phyloP scores from a whole-genome alignment of 2,329 filamentous ascomycete genomes.

The Mollisiaceae sp. region DNA sequence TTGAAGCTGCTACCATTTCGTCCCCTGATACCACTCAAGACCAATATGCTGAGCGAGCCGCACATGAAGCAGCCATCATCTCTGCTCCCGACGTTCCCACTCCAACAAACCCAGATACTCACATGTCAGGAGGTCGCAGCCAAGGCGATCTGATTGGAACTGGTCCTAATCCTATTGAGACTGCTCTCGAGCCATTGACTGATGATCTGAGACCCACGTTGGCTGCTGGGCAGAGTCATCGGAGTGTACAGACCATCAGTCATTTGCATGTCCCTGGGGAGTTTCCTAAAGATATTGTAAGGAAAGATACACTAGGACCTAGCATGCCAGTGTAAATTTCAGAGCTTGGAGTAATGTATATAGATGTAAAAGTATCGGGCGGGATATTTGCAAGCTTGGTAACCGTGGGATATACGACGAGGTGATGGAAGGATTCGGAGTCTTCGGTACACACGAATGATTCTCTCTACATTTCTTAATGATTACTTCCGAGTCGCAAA shows the following conservation, averaged over 20 bases:
- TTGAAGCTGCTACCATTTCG: constrained; percentile 24
- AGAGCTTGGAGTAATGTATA: neutral
- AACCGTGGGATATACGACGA: neutral
- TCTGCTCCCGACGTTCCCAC: constrained; percentile 25
- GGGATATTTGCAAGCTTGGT: neutral
- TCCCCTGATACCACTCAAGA: constrained; percentile 23
- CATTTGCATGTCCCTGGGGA: constrained; percentile 43
- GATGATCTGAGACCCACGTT: constrained; percentile 32
- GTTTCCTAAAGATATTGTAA: constrained; percentile 29
- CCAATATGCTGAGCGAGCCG: neutral
- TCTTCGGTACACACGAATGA: constrained; percentile 1
- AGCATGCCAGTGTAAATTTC: neutral
- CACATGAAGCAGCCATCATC: constrained; percentile 26
- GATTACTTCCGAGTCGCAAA: too few relatives aligned
- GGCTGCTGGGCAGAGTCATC: constrained; percentile 35
- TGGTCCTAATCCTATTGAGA: constrained; percentile 16
- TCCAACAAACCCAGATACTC: constrained; percentile 16
- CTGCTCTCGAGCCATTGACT: constrained; percentile 26
- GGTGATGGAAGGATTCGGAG: neutral
- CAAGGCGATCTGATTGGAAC: constrained; percentile 22
- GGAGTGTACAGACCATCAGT: constrained; percentile 37
- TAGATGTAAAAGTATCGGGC: constrained; percentile 1
- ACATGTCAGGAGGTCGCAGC: constrained; percentile 33
- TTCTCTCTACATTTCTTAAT: neutral
- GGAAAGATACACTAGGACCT: neutral